Conservation (phyloP, 2,329 filamentous ascomycete species). For the Epichloe sylvatica region DNA sequence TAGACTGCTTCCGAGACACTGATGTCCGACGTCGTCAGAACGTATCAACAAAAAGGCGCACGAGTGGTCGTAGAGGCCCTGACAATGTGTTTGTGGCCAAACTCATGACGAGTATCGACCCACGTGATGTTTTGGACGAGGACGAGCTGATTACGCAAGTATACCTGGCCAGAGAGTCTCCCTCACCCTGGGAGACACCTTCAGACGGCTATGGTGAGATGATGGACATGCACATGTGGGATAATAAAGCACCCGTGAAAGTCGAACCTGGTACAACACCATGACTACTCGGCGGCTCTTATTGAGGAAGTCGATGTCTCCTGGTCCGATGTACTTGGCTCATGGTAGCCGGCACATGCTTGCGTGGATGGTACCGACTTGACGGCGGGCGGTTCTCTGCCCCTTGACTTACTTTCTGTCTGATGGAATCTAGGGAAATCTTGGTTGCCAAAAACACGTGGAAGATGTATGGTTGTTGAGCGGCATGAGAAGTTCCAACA, state of each 20-base stretch:
- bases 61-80: conserved; percentile 9
- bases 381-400: too few species aligned
- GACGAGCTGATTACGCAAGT: conserved; percentile 24
- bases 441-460: not conserved
- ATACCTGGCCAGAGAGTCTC: conserved; percentile 6
- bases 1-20: conserved; percentile 25
- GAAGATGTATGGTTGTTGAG: not conserved
- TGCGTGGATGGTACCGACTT: not conserved
- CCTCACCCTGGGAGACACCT: conserved; percentile 16
- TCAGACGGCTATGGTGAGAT: conserved; percentile 12
- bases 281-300: not conserved
- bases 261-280: conserved; percentile 11
- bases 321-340: not conserved
- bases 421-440: too few species aligned
- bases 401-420: too few species aligned
- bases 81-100: conserved; percentile 24
- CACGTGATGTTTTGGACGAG: conserved; percentile 21
- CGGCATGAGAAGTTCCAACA: not conserved
- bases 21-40: conserved; percentile 28
- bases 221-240: conserved; percentile 18
- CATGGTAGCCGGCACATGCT: not conserved
- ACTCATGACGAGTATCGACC: conserved; percentile 24
- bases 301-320: not conserved
- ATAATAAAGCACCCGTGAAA: conserved; percentile 16
- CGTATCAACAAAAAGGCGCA: conserved; percentile 18